These are phyloP conservation scores for Fragilaria radians DNA, from an alignment of 108 stramenopile genomes.

Conservation along the genomic window DNA sequence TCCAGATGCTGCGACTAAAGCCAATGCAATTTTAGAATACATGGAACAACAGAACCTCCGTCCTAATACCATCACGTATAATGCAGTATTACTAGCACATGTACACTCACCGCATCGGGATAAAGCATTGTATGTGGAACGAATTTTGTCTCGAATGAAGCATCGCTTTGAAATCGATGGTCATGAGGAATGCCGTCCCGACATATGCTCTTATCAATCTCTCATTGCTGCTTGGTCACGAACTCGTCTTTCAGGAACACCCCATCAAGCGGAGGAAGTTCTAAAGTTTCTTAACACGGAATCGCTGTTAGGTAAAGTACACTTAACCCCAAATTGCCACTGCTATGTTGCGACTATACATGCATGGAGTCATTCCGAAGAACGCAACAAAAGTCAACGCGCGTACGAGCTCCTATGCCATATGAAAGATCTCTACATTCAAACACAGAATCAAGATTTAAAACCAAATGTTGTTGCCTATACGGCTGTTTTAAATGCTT, in stretches of 20 bases:
- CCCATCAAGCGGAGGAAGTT: constrained; percentile 38
- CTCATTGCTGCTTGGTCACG: constrained; percentile 30
- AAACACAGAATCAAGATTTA: constrained; percentile 6
- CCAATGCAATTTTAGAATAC: constrained; percentile 35
- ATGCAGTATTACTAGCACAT: constrained; percentile 44
- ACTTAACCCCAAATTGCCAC: constrained; percentile 20
- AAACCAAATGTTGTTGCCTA: constrained; percentile 50
- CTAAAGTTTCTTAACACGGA: constrained; percentile 19
- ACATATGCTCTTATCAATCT: constrained; percentile 27
- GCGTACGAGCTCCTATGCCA: constrained; percentile 36
- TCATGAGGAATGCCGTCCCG: constrained; percentile 19
- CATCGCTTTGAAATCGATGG: constrained; percentile 17
- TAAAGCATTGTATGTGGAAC: constrained; percentile 30
- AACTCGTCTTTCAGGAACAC: constrained; percentile 18
- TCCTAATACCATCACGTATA: constrained; percentile 56
- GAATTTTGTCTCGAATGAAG: constrained; percentile 42
- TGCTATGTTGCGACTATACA: constrained; percentile 42
- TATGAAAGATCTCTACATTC: constrained; percentile 37
- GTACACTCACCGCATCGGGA: constrained; percentile 27
- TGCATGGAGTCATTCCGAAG: constrained; percentile 38
- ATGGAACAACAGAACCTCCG: constrained; percentile 47
- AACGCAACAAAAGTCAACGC: constrained; percentile 27
- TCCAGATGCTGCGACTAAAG: constrained; percentile 28
- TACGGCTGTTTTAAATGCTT: constrained; percentile 65
- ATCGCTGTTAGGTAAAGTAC: not conserved